Evolutionary conservation across 768 basidiomycete species (phyloP), one percentile per base, ranked within the genome.

Genomic region (Tremella mesenterica): DNA sequence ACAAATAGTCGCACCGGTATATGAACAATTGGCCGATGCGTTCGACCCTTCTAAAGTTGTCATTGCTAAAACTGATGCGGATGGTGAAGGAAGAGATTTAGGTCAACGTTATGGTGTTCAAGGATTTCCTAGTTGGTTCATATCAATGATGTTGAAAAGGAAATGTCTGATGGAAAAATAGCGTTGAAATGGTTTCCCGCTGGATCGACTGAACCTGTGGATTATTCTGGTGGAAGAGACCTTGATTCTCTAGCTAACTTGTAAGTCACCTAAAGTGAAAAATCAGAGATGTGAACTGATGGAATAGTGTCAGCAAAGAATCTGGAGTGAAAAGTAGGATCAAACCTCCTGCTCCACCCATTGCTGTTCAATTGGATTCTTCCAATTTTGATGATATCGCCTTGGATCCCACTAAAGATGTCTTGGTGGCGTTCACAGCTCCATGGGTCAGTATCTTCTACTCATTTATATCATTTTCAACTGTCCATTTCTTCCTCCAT

Each of bases 51-150:
- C 61, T 67, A 88, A 86, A 69, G 85, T 96, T 20, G 64, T 88
- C 47, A 81, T 96, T 61, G 91, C 89, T 49, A 93, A 93, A 69
- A 84, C 92, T 10, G 90, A 96, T 60, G 90, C 90, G 1, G 91
- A 96, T 67, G 88, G 89, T 46, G 84, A 70, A 36, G 91, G 90
- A 46, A 84, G 82, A 63, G 77, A 83, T 2, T 67, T 90, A 36
- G 91, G 87, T 21, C 36, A 56, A 60, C 82, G 83, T 74, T 89
- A 82, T 66, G 89, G 80, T 12, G 85, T 93, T 20, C 81, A 78
- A 12, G 89, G 88, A 28, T 93, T 79, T 76, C 90, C 90, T 14
- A 93, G 88, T 92, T 55, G 65, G 87, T 81, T 9, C 16, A 31
- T 18, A n/a, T n/a, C n/a, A n/a, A n/a, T n/a, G n/a, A n/a, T n/a